Conservation (phyloP, 1,139 yeast species). For the Kazachstania sp. region DNA sequence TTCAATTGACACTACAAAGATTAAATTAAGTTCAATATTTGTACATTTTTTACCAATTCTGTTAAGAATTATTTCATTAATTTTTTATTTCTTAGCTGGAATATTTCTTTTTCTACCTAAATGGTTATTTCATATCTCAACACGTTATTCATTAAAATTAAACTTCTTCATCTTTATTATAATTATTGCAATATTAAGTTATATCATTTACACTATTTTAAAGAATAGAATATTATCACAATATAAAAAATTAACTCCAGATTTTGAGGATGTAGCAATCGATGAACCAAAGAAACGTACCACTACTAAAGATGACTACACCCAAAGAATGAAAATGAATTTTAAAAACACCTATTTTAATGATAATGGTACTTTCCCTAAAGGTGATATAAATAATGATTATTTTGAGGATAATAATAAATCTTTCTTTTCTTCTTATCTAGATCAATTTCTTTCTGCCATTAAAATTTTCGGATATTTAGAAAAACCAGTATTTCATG, state of each 20-base stretch:
- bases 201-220: slow-evolving; percentile 8
- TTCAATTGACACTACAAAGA: not conserved
- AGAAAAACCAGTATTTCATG: slow-evolving; percentile 86
- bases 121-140: not conserved
- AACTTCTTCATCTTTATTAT: not conserved
- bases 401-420: slow-evolving; percentile 6
- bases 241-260: slow-evolving; percentile 13
- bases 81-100: not conserved
- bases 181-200: slow-evolving; percentile 1
- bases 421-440: slow-evolving; percentile 38
- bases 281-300: not conserved
- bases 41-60: not conserved
- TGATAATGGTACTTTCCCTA: not conserved
- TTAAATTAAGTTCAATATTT: not conserved
- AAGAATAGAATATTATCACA: slow-evolving; percentile 12
- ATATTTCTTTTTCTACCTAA: not conserved
- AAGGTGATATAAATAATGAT: not conserved
- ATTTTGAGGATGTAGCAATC: not conserved
- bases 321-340: not conserved
- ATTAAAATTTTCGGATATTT: slow-evolving; percentile 90
- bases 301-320: not conserved
- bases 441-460: slow-evolving; percentile 85
- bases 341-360: not conserved
- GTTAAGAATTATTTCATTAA: not conserved
- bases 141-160: not conserved